These are phyloP conservation scores for Cladophialophora carrionii DNA, from an alignment of 2,329 filamentous ascomycete species.

Conservation along the genomic window DNA sequence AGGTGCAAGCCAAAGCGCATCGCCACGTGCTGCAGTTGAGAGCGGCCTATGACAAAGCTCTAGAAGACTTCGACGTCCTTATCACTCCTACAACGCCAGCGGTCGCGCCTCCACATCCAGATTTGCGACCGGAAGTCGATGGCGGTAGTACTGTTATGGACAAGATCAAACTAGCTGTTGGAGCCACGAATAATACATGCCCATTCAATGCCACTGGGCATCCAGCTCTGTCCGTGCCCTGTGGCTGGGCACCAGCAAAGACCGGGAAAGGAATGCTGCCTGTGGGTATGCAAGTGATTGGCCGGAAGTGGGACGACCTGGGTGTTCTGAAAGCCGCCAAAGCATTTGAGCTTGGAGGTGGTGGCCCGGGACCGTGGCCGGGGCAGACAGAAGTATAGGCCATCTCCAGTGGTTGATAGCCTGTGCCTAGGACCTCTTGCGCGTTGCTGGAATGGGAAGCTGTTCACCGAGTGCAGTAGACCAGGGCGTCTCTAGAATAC, in stretches of 20 bases:
- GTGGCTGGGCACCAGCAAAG: conserved; percentile 46
- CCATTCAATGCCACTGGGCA: conserved; percentile 58
- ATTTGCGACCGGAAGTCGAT: conserved; percentile 34
- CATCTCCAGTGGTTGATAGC: not conserved
- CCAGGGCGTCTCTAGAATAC: not conserved
- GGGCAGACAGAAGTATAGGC: not conserved
- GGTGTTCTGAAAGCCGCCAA: conserved; percentile 41
- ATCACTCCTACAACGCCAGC: conserved; percentile 54
- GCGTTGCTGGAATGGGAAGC: not conserved
- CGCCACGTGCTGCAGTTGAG: conserved; percentile 53
- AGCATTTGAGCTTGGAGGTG: conserved; percentile 39
- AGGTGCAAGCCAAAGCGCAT: conserved; percentile 52
- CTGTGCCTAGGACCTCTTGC: not conserved
- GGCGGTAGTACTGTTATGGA: conserved; percentile 44
- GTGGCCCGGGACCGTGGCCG: conserved; percentile 30
- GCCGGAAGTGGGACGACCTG: conserved; percentile 42
- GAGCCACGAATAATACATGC: conserved; percentile 51
- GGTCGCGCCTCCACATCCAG: conserved; percentile 50
- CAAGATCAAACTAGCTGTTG: conserved; percentile 51
- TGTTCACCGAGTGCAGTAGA: not conserved
- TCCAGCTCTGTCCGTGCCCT: conserved; percentile 55
- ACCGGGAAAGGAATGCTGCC: conserved; percentile 49
- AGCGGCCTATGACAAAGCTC: conserved; percentile 53
- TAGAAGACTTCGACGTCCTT: conserved; percentile 53
- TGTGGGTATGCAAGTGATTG: conserved; percentile 61